phyloP scores from a whole-genome alignment of 2,329 filamentous ascomycete genomes.

The Arachnomyces sp. region DNA sequence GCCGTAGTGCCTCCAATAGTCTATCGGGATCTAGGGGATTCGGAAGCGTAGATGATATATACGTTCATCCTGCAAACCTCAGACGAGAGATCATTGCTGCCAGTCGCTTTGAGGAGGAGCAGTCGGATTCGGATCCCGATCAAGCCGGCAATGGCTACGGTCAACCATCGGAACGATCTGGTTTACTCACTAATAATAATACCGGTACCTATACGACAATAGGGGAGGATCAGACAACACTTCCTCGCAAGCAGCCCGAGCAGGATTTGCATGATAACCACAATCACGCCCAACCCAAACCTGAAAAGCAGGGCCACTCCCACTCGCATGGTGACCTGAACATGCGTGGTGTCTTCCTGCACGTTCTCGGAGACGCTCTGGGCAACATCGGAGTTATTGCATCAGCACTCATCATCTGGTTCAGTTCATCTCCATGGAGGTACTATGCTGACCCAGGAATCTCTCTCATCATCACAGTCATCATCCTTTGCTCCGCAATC shows the following conservation, averaged over 20 bases:
- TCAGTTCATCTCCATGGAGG: constrained; percentile 71
- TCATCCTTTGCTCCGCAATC: constrained; percentile 51
- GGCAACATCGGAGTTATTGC: constrained; percentile 43
- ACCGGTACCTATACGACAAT: constrained; percentile 27
- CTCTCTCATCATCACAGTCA: constrained; percentile 84
- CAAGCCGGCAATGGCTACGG: constrained; percentile 51
- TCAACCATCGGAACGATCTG: constrained; percentile 38
- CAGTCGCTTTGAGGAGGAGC: constrained; percentile 53
- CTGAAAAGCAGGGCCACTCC: constrained; percentile 48
- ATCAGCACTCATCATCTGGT: constrained; percentile 82
- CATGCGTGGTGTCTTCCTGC: constrained; percentile 70
- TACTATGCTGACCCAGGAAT: constrained; percentile 88
- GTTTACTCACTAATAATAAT: constrained; percentile 37
- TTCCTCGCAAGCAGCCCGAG: constrained; percentile 11
- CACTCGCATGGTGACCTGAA: constrained; percentile 63
- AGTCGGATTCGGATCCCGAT: constrained; percentile 45
- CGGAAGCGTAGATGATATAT: constrained; percentile 59
- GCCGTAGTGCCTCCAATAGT: constrained; percentile 23
- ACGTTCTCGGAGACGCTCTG: constrained; percentile 47
- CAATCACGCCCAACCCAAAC: constrained; percentile 67
- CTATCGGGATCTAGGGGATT: constrained; percentile 52
- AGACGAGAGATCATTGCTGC: constrained; percentile 86
- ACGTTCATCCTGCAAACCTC: constrained; percentile 83
- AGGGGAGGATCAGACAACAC: constrained; percentile 14
- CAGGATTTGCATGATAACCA: constrained; percentile 58